phyloP scores from a whole-genome alignment of 139 green algal species.

The Chlamydomonas sphaeroides region DNA sequence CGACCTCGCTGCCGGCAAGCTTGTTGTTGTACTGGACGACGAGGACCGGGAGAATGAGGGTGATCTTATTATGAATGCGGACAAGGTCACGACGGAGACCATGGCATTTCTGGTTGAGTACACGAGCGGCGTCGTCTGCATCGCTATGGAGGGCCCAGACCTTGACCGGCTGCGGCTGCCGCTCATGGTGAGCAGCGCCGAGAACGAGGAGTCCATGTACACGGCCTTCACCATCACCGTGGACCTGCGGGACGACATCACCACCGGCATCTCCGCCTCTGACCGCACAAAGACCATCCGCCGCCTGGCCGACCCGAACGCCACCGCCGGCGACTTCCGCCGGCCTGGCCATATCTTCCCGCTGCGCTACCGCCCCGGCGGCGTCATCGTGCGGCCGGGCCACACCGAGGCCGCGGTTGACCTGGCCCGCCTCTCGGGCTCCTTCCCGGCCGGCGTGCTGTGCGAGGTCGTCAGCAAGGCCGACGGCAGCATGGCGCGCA shows the following conservation, averaged over 20 bases:
- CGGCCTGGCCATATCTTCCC: constrained; percentile 98
- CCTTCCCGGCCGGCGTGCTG: constrained; percentile 90
- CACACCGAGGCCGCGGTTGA: constrained; percentile 97
- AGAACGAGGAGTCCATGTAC: constrained; percentile 88
- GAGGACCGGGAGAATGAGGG: constrained; percentile 98
- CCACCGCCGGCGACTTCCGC: constrained; percentile 77
- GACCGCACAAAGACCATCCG: constrained; percentile 92
- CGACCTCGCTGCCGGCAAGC: constrained; percentile 77
- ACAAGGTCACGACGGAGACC: constrained; percentile 82
- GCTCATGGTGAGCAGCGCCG: constrained; percentile 87
- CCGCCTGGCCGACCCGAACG: constrained; percentile 74
- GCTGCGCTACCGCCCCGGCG: constrained; percentile 77
- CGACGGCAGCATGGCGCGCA: constrained; percentile 89
- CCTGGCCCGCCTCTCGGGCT: constrained; percentile 88
- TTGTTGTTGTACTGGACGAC: constrained; percentile 98
- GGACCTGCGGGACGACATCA: constrained; percentile 84
- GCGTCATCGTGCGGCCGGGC: constrained; percentile 86
- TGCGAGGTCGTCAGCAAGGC: constrained; percentile 93
- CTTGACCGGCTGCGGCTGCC: constrained; percentile 92
- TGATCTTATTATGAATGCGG: constrained; percentile 95
- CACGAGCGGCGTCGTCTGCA: constrained; percentile 90
- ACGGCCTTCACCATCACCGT: constrained; percentile 97
- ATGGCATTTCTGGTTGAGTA: constrained; percentile 95
- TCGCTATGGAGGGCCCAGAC: constrained; percentile 70
- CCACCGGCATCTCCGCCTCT: constrained; percentile 93